Conservation (phyloP, 1,284 basidiomycete species). For the Puccinia brachypodii region DNA sequence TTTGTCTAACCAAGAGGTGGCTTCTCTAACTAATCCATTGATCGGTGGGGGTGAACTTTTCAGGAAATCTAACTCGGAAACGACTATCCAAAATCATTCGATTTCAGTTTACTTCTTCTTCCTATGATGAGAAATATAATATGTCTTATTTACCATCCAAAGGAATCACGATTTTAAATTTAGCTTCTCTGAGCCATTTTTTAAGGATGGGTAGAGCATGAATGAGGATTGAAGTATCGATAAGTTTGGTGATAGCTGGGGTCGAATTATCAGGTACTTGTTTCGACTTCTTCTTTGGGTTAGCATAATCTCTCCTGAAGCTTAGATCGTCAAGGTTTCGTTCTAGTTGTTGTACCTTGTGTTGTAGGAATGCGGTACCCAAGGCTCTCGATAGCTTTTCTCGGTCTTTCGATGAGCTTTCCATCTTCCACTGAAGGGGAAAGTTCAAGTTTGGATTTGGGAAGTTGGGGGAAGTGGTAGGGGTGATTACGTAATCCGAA, state of each 20-base stretch:
- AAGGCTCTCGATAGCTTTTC: constrained; percentile 37
- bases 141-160: constrained; percentile 14
- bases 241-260: constrained; percentile 19
- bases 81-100: neutral
- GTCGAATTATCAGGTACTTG: neutral
- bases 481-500: too few relatives aligned
- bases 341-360: constrained; percentile 38
- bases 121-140: neutral
- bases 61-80: constrained; percentile 35
- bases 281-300: neutral
- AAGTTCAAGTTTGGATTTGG: too few relatives aligned
- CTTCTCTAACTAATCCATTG: constrained; percentile 30
- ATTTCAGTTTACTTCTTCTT: neutral
- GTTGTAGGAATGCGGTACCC: constrained; percentile 40
- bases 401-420: too few relatives aligned
- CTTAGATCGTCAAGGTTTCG: constrained; percentile 31
- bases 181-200: constrained; percentile 15
- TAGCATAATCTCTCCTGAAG: constrained; percentile 6
- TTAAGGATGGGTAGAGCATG: constrained; percentile 31
- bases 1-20: constrained; percentile 32
- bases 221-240: constrained; percentile 38
- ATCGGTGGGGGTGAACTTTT: constrained; percentile 26
- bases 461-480: too few relatives aligned
- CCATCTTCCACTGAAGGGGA: too few relatives aligned
- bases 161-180: constrained; percentile 30